Percentiles rank a stretch among this genome's conserved stretches.
Conservation (phyloP, 257 asterid species). For the Knoxia roxburghii region DNA sequence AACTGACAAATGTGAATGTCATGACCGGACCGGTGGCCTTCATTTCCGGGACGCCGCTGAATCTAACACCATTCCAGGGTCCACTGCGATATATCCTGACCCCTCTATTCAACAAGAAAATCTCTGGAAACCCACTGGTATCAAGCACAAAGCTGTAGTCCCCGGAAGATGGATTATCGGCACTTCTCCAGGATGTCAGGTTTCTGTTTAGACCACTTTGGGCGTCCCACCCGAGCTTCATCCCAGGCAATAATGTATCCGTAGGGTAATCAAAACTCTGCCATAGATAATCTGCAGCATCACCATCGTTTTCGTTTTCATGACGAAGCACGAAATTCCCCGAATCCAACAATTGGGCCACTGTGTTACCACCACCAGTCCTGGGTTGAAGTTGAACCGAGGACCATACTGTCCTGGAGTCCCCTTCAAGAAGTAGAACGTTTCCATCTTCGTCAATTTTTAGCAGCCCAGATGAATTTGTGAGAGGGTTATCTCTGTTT, state of each 20-base stretch:
- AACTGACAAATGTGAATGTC: conserved; percentile 36
- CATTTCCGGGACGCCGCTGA: conserved; percentile 94
- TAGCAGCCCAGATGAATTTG: conserved; percentile 42
- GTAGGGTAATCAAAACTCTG: conserved; percentile 79
- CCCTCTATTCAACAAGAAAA: conserved; percentile 23
- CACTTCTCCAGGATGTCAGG: conserved; percentile 62
- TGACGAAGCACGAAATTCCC: conserved; percentile 61
- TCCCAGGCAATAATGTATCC: conserved; percentile 76
- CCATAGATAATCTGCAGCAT: conserved; percentile 41
- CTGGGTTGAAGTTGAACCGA: conserved; percentile 37
- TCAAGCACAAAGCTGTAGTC: conserved; percentile 59
- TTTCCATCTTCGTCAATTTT: conserved; percentile 45
- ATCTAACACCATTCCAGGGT: conserved; percentile 81
- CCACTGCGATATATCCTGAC: conserved; percentile 60
- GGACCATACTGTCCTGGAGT: conserved; percentile 44
- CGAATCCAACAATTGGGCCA: conserved; percentile 48
- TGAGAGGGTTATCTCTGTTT: conserved; percentile 62
- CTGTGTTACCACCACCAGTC: conserved; percentile 19
- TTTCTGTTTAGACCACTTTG: conserved; percentile 47
- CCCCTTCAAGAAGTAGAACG: conserved; percentile 36
- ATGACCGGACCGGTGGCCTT: conserved; percentile 31
- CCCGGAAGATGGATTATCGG: conserved; percentile 66
- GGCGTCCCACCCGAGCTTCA: conserved; percentile 92
- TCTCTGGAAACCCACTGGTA: conserved; percentile 58
- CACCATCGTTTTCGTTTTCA: conserved; percentile 25